Base-by-base conservation (phyloP, 768 basidiomycete species). In the Sutorius australiensis region DNA sequence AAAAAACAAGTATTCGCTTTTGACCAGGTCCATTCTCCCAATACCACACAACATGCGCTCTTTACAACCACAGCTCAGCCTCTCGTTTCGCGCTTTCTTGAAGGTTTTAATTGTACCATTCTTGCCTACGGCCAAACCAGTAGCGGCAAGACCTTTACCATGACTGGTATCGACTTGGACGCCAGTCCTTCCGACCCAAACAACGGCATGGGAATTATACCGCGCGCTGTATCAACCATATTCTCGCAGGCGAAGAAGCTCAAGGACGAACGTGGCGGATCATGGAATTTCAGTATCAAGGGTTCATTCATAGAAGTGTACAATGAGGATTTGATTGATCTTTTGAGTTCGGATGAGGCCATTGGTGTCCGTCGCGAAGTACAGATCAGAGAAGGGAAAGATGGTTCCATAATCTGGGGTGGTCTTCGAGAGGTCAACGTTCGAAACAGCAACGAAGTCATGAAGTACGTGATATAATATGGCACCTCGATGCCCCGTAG, bases 321-420 rank as follows among this genome's bases (percentile, higher is more conserved):
- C 74, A 98, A 99, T 72, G 97, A 99, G 74, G 97, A 99, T 73
- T 82, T 99, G 47, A 91, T 98, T 68, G 97, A 99, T 76, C 78
- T 99, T 47, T 78, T 99, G 48, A 84, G 84, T 50, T 75, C 84
- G 63, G 86, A 89, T 53, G 88, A 91, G 51, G 70, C 74, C 7
- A 75, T 72, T 32, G 84, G 80, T n/a, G 78, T 72, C 11, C 80
- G 85, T 52, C 84, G 92, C 45, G 89, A 92, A 63, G 92, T 99
- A 13, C 88, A 93, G 67, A 98, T 99, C 67, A 79, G 97, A 56
- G 97, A 99, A 75, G 95, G 95, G 69, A 95, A 95, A 70, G 89
- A 92, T 57, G 97, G 95, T 9, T 85, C 89, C 61, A 99, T 99
- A 60, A 89, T 98, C 51, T 98, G 95, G 94, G 89, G 89, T 55